Evolutionary conservation across 768 basidiomycete species (phyloP).

Genomic region (Royoungia palumana): DNA sequence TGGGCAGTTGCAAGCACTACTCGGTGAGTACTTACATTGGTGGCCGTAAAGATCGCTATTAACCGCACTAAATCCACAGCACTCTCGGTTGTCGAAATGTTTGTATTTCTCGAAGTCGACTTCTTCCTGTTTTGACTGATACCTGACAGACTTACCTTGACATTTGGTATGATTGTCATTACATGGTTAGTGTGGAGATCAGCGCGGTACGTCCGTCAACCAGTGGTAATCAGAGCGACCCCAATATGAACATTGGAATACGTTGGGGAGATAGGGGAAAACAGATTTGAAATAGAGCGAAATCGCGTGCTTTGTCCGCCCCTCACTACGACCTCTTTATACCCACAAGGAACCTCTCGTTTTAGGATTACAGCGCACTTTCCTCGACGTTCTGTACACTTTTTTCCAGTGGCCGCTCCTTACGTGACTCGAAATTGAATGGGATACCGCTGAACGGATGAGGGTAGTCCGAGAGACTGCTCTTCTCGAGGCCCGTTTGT

Average conservation of each 20-base stretch:
- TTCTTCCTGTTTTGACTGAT: conserved; percentile 6
- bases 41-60: not conserved
- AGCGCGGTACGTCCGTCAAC: conserved; percentile 36
- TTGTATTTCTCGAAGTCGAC: conserved; percentile 14
- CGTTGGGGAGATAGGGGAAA: conserved; percentile 1
- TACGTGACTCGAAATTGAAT: not conserved
- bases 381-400: conserved; percentile 5
- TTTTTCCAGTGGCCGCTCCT: not conserved
- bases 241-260: conserved; percentile 17
- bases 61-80: conserved; percentile 25
- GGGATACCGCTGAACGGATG: not conserved
- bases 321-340: not conserved
- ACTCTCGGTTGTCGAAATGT: conserved; percentile 56
- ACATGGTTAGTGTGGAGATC: conserved; percentile 55
- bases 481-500: not conserved
- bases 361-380: not conserved
- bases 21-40: conserved; percentile 35
- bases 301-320: not conserved
- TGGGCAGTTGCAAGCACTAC: conserved; percentile 51
- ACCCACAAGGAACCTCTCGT: not conserved
- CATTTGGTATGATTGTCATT: conserved; percentile 45
- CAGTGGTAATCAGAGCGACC: conserved; percentile 25
- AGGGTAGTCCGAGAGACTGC: too few relatives aligned
- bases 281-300: conserved; percentile 1
- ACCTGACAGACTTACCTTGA: conserved; percentile 40